Percentiles rank a stretch among this genome's conserved stretches.
phyloP scores from a whole-genome alignment of 1,139 yeast genomes.

The Sugiyamaella castrensis region DNA sequence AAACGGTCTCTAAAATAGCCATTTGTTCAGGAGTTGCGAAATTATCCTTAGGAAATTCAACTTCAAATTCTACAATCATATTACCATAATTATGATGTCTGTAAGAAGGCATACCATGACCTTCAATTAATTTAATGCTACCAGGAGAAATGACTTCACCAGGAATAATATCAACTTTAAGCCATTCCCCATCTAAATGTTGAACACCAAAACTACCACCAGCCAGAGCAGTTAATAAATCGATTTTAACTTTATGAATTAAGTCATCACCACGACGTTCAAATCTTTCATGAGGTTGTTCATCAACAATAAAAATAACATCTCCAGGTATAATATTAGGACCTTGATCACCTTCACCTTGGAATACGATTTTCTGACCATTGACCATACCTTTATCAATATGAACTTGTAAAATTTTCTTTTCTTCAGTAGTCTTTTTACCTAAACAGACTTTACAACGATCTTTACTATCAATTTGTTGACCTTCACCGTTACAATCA shows the following conservation, averaged over 20 bases:
- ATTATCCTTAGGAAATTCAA: constrained; percentile 48
- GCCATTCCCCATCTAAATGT: constrained; percentile 76
- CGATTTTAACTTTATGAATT: constrained; percentile 80
- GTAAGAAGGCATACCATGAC: constrained; percentile 92
- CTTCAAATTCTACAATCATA: constrained; percentile 49
- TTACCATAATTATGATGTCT: constrained; percentile 47
- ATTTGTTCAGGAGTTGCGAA: constrained; percentile 42
- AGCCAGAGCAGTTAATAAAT: constrained; percentile 88
- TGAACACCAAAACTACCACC: constrained; percentile 90
- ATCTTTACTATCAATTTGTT: constrained; percentile 81
- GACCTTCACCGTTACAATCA: constrained; percentile 90
- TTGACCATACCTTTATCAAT: constrained; percentile 97
- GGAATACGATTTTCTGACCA: constrained; percentile 86
- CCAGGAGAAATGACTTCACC: constrained; percentile 95
- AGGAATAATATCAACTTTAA: constrained; percentile 77
- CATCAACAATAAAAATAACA: constrained; percentile 86
- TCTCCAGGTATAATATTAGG: constrained; percentile 97
- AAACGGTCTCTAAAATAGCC: constrained; percentile 40
- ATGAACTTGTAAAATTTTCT: constrained; percentile 91
- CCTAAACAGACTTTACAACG: constrained; percentile 87
- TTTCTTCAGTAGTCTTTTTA: constrained; percentile 80
- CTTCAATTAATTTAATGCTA: constrained; percentile 72
- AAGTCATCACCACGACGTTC: constrained; percentile 90
- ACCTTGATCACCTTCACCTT: constrained; percentile 97
- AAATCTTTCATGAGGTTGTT: constrained; percentile 77